Evolutionary conservation across 768 basidiomycete genomes (phyloP).

Genomic region (Dioszegia hungarica): DNA sequence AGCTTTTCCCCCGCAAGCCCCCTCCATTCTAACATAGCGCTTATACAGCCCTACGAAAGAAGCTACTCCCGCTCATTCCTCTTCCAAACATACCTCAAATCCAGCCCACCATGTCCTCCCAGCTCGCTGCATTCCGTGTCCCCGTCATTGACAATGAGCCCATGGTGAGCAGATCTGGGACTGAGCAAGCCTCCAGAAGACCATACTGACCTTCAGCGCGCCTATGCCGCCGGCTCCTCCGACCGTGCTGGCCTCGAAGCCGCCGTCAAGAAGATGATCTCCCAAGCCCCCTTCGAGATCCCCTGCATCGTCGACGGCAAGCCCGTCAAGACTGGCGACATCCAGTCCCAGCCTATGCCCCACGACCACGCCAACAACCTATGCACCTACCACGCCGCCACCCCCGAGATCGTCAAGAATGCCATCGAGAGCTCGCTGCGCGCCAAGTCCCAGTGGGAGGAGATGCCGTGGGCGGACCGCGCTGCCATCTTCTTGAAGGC

Average conservation of each 20-base stretch:
- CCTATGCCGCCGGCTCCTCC: constrained; percentile 70
- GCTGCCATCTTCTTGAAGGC: constrained; percentile 98
- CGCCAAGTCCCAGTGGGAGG: constrained; percentile 86
- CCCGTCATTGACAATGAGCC: constrained; percentile 88
- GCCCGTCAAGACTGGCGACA: constrained; percentile 70
- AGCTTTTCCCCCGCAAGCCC: no score
- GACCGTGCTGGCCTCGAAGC: constrained; percentile 71
- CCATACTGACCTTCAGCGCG: constrained; percentile 10
- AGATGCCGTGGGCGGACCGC: constrained; percentile 90
- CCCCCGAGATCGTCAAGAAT: constrained; percentile 63
- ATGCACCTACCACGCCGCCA: constrained; percentile 83
- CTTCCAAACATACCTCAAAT: background rate
- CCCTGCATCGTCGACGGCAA: constrained; percentile 90
- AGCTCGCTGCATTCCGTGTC: constrained; percentile 75
- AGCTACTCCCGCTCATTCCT: background rate
- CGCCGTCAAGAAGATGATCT: constrained; percentile 73
- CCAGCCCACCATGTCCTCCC: constrained; percentile 14
- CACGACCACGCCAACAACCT: constrained; percentile 77
- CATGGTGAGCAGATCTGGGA: constrained; percentile 58
- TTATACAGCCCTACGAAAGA: no score
- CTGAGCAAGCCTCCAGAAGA: background rate
- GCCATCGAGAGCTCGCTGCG: constrained; percentile 85
- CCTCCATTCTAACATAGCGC: no score
- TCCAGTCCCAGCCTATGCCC: constrained; percentile 75
- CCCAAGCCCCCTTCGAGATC: constrained; percentile 80